phyloP scores from a whole-genome alignment of 768 basidiomycete genomes.

The Amanita thiersii region DNA sequence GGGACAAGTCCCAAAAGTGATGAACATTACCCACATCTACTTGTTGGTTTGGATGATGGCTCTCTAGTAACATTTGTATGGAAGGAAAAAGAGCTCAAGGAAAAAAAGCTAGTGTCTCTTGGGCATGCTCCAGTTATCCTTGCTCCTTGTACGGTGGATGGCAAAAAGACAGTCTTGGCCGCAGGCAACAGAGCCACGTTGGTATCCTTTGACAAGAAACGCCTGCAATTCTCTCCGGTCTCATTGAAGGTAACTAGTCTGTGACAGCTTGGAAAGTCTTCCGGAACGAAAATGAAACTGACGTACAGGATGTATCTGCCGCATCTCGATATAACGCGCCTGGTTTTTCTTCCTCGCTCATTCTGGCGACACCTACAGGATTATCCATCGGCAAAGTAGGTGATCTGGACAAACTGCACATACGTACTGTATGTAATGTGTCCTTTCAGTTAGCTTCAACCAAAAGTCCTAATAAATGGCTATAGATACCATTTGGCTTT shows the following conservation, averaged over 20 bases:
- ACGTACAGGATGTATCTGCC: slow-evolving; percentile 40
- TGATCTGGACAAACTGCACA: slow-evolving; percentile 72
- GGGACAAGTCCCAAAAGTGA: slow-evolving; percentile 22
- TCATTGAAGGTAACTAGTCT: slow-evolving; percentile 47
- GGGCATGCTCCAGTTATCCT: slow-evolving; percentile 63
- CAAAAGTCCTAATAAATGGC: slow-evolving; percentile 2
- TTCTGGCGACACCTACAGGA: slow-evolving; percentile 45
- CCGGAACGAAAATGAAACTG: not conserved
- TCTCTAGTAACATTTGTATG: slow-evolving; percentile 52
- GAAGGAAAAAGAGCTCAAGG: slow-evolving; percentile 30
- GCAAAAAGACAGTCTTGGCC: slow-evolving; percentile 54
- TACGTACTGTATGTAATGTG: slow-evolving; percentile 52
- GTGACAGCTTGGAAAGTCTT: not conserved
- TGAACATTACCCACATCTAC: slow-evolving; percentile 43
- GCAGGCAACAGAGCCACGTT: slow-evolving; percentile 63
- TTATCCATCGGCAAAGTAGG: slow-evolving; percentile 60
- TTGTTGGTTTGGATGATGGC: slow-evolving; percentile 74
- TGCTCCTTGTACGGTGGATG: slow-evolving; percentile 45
- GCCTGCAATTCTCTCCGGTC: slow-evolving; percentile 61
- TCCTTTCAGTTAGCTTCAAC: not conserved
- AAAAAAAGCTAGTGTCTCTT: slow-evolving; percentile 53
- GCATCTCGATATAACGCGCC: slow-evolving; percentile 41
- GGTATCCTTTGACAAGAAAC: slow-evolving; percentile 57
- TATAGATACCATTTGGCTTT: slow-evolving; percentile 61
- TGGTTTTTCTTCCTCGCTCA: slow-evolving; percentile 42